Evolutionary conservation across 1,139 yeast genomes (phyloP).

Genomic region (Petasospora fabianii): DNA sequence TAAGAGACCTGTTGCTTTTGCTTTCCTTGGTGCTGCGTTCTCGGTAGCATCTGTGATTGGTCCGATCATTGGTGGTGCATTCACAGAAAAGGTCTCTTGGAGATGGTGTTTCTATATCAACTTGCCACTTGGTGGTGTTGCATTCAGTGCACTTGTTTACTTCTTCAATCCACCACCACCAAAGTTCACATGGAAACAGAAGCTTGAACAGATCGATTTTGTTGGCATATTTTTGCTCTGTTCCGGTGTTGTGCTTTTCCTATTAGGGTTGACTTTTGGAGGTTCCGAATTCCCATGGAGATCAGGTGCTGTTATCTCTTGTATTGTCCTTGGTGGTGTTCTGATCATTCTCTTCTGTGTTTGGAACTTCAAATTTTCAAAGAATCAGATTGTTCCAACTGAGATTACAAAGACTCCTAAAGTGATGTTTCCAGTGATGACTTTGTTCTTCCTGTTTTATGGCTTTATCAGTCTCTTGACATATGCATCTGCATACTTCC

Average conservation of each 20-base stretch:
- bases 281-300: conserved; percentile 45
- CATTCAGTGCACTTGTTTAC: conserved; percentile 40
- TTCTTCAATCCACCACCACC: conserved; percentile 57
- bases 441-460: conserved; percentile 43
- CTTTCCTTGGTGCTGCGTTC: conserved; percentile 49
- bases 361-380: conserved; percentile 46
- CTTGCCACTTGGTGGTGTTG: conserved; percentile 62
- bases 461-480: conserved; percentile 43
- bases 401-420: conserved; percentile 33
- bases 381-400: conserved; percentile 44
- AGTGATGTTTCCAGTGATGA: conserved; percentile 24
- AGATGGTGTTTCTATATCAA: conserved; percentile 77
- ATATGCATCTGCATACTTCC: conserved; percentile 53
- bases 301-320: conserved; percentile 51
- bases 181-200: conserved; percentile 37
- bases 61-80: conserved; percentile 68
- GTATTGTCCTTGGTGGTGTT: conserved; percentile 48
- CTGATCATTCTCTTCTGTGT: conserved; percentile 37
- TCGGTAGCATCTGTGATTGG: conserved; percentile 58
- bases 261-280: conserved; percentile 53
- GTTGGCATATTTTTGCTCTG: conserved; percentile 43
- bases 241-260: conserved; percentile 40
- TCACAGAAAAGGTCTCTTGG: conserved; percentile 60
- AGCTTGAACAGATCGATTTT: conserved; percentile 44
- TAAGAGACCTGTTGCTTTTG: conserved; percentile 49